Evolutionary conservation across 2,329 filamentous ascomycete genomes (phyloP), one percentile per base, ranked within the genome.

Genomic region (Bipolaris victoriae): DNA sequence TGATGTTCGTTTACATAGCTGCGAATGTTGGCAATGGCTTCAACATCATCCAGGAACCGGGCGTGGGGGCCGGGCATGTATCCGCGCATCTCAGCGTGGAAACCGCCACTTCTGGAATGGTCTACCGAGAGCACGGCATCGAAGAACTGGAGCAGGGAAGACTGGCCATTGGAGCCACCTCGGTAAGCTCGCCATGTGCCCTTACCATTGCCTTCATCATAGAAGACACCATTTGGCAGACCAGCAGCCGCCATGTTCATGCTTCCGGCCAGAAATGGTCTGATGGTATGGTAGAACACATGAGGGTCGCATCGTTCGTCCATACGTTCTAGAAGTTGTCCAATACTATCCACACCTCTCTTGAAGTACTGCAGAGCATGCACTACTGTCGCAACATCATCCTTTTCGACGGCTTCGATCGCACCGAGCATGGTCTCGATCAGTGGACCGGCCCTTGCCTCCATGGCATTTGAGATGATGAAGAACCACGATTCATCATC

Each of bases 141-240:
- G 56, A 83, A 82, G 18, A 83, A 80, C 47, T 84, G 83, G 3
- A 85, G 77, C 44, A 85, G 60, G 0, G 82, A 83, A 68, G 81
- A 84, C 62, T 84, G 83, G 0, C 81, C 83, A 62, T 85, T 85
- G 60, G 82, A 84, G 0, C 83, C 83, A 2, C 83, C 83, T 31
- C 81, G 79, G 55, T 83, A 81, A 48, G 82, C 79, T 18, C 76
- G 74, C 81, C 81, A 84, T 11, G 78, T 69, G 1, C 81, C 82
- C 36, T 76, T 75, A 0, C 79, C 80, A 7, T 80, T 64, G 3
- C 81, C 82, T 37, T 80, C 71, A 51, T 84, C 81, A 60, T 83
- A 84, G 61, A 82, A 84, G 2, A 84, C 79, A 10, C 82, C 82
- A 5, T 77, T 75, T 0, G 82, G 81, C 29, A 84, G 65, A 3